Evolutionary conservation across 306 rosid genomes (phyloP).

Genomic region (Quercus robur): DNA sequence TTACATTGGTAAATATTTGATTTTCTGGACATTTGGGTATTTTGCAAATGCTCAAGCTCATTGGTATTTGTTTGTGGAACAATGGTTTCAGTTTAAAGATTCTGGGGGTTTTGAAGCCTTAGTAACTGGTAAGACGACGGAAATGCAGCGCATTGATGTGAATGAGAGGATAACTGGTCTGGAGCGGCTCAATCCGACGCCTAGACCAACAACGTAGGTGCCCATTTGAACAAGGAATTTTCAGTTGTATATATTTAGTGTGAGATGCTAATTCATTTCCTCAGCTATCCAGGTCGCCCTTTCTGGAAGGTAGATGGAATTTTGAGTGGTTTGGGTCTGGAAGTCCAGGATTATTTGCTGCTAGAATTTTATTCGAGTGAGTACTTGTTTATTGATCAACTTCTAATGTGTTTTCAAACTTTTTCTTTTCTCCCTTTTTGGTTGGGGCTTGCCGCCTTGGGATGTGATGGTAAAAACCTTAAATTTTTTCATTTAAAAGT

Average conservation of each 20-base stretch:
- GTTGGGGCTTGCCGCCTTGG: not conserved
- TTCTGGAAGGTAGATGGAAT: constrained; percentile 93
- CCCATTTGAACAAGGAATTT: not conserved
- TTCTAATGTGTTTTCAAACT: constrained; percentile 3
- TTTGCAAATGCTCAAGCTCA: constrained; percentile 7
- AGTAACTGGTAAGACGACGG: constrained; percentile 80
- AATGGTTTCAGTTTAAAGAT: constrained; percentile 77
- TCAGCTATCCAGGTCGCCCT: constrained; percentile 82
- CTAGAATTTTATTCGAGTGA: constrained; percentile 70
- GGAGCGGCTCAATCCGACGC: constrained; percentile 94
- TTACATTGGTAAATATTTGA: not conserved
- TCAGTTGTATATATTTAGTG: constrained; percentile 8
- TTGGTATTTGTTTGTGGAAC: constrained; percentile 23
- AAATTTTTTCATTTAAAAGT: constrained; percentile 4
- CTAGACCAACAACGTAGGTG: constrained; percentile 93
- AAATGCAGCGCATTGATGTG: constrained; percentile 78
- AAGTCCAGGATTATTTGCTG: constrained; percentile 74
- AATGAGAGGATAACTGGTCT: constrained; percentile 91
- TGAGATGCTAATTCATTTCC: constrained; percentile 36
- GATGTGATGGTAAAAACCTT: not conserved
- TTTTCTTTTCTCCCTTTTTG: not conserved
- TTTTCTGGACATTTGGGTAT: not conserved
- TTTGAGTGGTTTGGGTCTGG: constrained; percentile 93
- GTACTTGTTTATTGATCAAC: constrained; percentile 27
- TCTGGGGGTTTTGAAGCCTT: constrained; percentile 90